Evolutionary conservation across 2,329 filamentous ascomycete species (phyloP), one percentile per base, ranked within the genome.

Genomic region (Ramichloridium luteum): DNA sequence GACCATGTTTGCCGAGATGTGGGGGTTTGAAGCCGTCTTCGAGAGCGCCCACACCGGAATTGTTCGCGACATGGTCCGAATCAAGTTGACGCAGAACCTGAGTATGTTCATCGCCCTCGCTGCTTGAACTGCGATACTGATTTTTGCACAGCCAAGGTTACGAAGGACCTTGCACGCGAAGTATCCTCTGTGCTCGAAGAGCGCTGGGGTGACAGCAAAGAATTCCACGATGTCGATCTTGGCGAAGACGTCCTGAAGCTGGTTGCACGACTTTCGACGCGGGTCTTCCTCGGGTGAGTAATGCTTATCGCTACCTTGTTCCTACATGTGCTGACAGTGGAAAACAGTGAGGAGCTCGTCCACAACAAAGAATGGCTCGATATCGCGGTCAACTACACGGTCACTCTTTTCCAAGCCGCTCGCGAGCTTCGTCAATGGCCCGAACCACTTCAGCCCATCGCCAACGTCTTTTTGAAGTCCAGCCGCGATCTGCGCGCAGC

Each of bases 51-150:
- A 23, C 8, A 23, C 8, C 20, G n/a, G n/a, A 8, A 8, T 23
- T 23, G 20, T 23, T 8, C 20, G 20, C 20, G 20, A 23, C n/a
- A 23, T 23, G 20, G 20, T 23, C 20, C 20, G 20, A 8, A 23
- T 23, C 20, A 23, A 23, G 20, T 23, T 23, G 20, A 23, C 20
- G 8, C 20, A 23, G n/a, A 23, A 23, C n/a, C 20, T 23, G 20
- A 23, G 20, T 23, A 23, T 8, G 20, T 23, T 23, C n/a, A n/a
- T 23, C 20, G 8, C 20, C 20, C 8, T 23, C 20, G 8, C 20
- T 8, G 20, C 20, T 23, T 23, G 20, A n/a, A 23, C 20, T 23
- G 8, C 8, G 8, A 23, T 8, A 23, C 20, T 23, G 8, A 23
- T n/a, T 8, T 8, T 23, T n/a, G 8, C 20, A 23, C n/a, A 23